Evolutionary conservation across 352 stramenopile genomes (phyloP), one percentile per base, ranked within the genome.

Genomic region (Globisporangium heterothallicum): DNA sequence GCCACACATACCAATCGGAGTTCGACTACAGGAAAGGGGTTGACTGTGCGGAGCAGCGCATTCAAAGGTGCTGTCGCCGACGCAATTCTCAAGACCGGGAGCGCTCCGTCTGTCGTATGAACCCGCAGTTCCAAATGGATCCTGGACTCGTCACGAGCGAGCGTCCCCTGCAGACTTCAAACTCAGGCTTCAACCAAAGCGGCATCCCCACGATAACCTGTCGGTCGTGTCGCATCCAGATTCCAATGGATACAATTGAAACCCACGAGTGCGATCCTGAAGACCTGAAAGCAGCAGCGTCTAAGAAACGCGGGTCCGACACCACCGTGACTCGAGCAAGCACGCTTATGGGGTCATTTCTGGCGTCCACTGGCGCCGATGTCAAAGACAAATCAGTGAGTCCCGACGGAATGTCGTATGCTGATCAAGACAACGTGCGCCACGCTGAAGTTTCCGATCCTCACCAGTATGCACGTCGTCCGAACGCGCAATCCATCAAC

Each of bases 181-280:
- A n/a, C 13, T 27, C 34, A 13, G 22, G 21, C 10, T 14, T 22
- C 2, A 32, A 53, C 26, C 14, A 19, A 12, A 3, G 29, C 22
- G 29, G 41, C 49, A 32, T 51, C 7, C 70, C 67, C 0, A 72
- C 56, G 13, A 70, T 88, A 25, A 74, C 67, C 13, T 86, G 78
- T 30, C 70, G 73, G 4, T 73, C 77, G 19, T 86, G 78, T 34
- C 74, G 73, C 18, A 56, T 67, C 0, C 62, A 77, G 25, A 66
- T 86, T 36, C 55, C 61, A 5, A 53, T 86, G 29, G 78, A 88
- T 46, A 64, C 76, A 13, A 86, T 84, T 36, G 78, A 88, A 32
- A 73, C 57, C 6, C 78, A 88, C 49, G 78, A 88, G 58, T 86
- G 78, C 47, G 46, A 61, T 27, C 51, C 42, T 0, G 54, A 53